Base-by-base conservation (phyloP, 352 stramenopile species). In the Elongisporangium undulatum region DNA sequence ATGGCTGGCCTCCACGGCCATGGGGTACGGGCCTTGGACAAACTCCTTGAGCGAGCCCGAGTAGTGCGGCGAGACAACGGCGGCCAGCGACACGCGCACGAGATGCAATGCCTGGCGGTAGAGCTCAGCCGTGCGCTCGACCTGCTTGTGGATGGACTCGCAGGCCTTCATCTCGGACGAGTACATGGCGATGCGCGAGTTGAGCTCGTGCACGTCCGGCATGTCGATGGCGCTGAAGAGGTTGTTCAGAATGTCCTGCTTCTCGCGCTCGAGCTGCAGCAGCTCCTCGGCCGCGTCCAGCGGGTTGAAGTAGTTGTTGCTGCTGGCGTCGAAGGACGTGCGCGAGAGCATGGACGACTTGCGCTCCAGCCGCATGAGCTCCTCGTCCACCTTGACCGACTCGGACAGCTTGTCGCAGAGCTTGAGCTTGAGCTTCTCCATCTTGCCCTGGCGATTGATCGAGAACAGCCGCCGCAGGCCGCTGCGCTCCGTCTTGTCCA, bases 131-230 rank as follows among this genome's bases (percentile, higher is more conserved):
- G 80, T 73, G 9, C 77, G 71, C n/a, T 92, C 80, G 6, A 90
- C 77, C 64, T 95, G 85, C 56, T 89, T 90, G 56, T 82, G 72
- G 3, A 89, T 80, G 54, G 74, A 89, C 50, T 88, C 71, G 29
- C 82, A 81, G 0, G 85, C 85, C 59, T 90, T 87, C 62, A 91
- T 88, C 63, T 95, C 85, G 4, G 82, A 90, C 4, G 79, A 79
- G 56, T 82, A 89, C 45, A 88, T 75, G 5, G 82, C 77, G 56
- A 95, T 81, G 21, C 82, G 80, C 20, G 82, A 65, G 60, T 95
- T 78, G 20, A 95, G 58, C 38, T 90, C 79, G 57, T 90, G 69
- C 19, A 84, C 80, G 12, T 87, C 78, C 8, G 85, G 78, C 58
- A 85, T 77, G 3, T 81, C 75, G 13, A 84, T 71, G 0, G 77